Base-by-base conservation (phyloP, 208 protist species). In the Leishmania tropica region DNA sequence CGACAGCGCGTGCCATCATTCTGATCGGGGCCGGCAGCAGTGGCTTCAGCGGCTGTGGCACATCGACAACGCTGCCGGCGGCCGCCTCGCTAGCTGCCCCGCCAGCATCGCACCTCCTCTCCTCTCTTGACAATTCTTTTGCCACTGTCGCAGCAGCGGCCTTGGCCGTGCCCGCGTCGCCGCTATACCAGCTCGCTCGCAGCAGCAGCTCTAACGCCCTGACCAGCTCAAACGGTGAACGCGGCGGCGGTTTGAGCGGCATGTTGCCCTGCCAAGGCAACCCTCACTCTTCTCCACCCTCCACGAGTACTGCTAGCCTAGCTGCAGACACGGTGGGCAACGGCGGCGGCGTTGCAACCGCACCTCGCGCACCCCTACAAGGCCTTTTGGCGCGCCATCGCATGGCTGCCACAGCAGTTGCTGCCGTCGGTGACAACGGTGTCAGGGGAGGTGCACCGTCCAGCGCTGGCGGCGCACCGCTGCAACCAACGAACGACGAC, bases 111-210 rank as follows among this genome's bases (percentile, higher is more conserved):
- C 80, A 77, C 64, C 75, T 86, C 47, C 83, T 74, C 13, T 86
- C 83, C 51, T 86, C 83, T 58, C 78, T 86, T 21, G 78, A 80
- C 37, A 86, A 82, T 70, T 31, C 83, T 31, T 86, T 80, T 68
- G 31, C 74, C 21, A 65, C 75, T 28, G 64, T 53, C 51, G 28
- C 82, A 4, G 74, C 76, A 3, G 68, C 77, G 8, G 64, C 83
- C 42, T 28, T 86, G 31, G 58, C 78, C 15, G 64, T 86, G 2
- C 78, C 79, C 6, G 78, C 78, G 64, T 86, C 83, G 13, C 83
- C 83, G 35, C 65, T 86, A 58, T 78, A 83, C 54, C 83, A 79
- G 56, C 78, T 86, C 21, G 56, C 79, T n/a, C 78, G 83, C 65
- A 80, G 77, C 73, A 62, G 64, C 47, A 86, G 75, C 75, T 42